phyloP scores from a whole-genome alignment of 495 filamentous ascomycete genomes.

The Talaromyces ruber region DNA sequence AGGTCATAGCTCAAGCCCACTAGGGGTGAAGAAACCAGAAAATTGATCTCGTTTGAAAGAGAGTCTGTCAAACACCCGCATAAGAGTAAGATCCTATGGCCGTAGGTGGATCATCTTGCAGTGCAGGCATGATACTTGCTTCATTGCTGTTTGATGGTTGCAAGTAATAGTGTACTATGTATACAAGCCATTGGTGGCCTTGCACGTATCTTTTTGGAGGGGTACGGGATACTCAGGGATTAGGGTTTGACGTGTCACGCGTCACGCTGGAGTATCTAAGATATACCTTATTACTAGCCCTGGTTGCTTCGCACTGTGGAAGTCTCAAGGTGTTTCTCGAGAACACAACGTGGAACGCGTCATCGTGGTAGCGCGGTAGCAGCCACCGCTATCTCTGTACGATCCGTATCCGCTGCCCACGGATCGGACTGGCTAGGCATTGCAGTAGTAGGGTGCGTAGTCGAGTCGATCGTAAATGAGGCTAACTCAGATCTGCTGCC shows the following conservation, averaged over 20 bases:
- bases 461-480: not conserved
- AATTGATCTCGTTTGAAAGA: not conserved
- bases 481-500: not conserved
- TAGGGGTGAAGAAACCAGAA: not conserved
- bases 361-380: no score
- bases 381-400: not conserved
- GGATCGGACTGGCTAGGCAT: not conserved
- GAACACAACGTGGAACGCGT: not conserved
- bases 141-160: not conserved
- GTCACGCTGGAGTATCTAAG: not conserved
- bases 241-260: not conserved
- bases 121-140: not conserved
- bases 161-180: no score
- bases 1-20: not conserved
- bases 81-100: not conserved
- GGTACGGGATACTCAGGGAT: not conserved
- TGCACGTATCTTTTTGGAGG: no score
- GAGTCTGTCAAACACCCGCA: not conserved
- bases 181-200: not conserved
- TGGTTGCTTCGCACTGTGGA: not conserved
- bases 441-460: not conserved
- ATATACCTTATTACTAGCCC: not conserved
- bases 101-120: not conserved
- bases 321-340: not conserved
- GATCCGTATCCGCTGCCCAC: not conserved